Percentiles rank a stretch among this genome's conserved stretches.
These are phyloP conservation scores for Tubosaeta brunneosetosa DNA, from an alignment of 768 basidiomycete genomes.

Conservation along the genomic window DNA sequence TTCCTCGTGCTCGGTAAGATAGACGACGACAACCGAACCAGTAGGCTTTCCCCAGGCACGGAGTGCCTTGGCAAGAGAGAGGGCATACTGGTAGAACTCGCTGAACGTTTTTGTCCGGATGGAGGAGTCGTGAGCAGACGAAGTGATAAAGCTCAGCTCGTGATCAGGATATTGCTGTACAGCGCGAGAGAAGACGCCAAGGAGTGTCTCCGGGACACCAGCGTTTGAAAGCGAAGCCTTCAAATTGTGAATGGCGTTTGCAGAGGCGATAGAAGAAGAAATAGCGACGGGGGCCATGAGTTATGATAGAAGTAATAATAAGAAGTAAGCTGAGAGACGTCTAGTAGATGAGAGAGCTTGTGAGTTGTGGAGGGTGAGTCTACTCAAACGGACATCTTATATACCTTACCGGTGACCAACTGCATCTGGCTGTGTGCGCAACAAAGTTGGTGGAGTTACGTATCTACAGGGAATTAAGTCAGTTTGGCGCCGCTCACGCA, in stretches of 20 bases:
- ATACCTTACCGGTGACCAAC: neutral
- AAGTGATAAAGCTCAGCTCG: conserved; percentile 22
- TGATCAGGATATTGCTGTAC: conserved; percentile 19
- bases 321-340: neutral
- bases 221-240: neutral
- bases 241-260: neutral
- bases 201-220: conserved; percentile 3
- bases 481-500: neutral
- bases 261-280: neutral
- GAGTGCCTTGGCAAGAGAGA: neutral
- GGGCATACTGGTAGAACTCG: conserved; percentile 13
- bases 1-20: conserved; percentile 31
- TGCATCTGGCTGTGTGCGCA: neutral
- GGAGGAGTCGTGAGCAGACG: conserved; percentile 23
- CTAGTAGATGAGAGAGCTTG: neutral
- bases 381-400: neutral
- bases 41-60: conserved; percentile 17
- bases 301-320: neutral
- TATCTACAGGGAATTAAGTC: neutral
- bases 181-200: conserved; percentile 19
- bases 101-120: conserved; percentile 17
- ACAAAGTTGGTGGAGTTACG: neutral
- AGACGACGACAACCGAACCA: conserved; percentile 26
- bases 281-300: neutral
- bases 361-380: neutral